phyloP scores from a whole-genome alignment of 768 basidiomycete genomes.

The Suillus ampliporus region DNA sequence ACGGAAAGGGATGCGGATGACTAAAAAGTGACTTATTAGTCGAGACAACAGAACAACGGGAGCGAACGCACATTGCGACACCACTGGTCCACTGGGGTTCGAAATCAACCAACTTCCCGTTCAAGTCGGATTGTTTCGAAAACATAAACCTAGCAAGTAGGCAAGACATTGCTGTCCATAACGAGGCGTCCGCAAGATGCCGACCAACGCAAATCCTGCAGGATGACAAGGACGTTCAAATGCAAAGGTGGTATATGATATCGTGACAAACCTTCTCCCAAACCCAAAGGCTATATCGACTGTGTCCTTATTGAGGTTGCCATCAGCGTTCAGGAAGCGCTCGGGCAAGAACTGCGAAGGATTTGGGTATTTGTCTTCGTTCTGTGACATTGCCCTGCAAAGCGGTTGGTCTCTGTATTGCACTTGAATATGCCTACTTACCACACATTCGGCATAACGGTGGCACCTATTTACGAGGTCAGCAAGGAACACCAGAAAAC shows the following conservation, averaged over 20 bases:
- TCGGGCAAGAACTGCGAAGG: conserved; percentile 40
- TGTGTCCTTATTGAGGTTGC: conserved; percentile 29
- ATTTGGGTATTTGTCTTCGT: conserved; percentile 37
- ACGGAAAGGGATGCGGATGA: conserved; percentile 23
- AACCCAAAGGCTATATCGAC: conserved; percentile 28
- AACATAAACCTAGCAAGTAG: conserved; percentile 37
- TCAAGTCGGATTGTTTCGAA: conserved; percentile 24
- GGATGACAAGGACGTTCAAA: not conserved
- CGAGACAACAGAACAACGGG: no score
- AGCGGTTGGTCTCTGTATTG: not conserved
- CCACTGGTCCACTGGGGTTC: conserved; percentile 23
- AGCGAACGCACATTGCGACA: conserved; percentile 20
- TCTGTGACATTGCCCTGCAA: conserved; percentile 40
- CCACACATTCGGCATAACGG: conserved; percentile 35
- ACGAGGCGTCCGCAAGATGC: conserved; percentile 30
- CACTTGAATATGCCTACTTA: conserved; percentile 14
- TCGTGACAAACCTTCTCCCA: conserved; percentile 28
- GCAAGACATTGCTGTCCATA: conserved; percentile 34
- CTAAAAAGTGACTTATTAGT: conserved; percentile 16
- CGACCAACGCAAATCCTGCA: conserved; percentile 30
- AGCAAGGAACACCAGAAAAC: conserved; percentile 1
- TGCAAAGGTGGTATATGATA: not conserved
- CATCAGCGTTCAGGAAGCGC: conserved; percentile 31
- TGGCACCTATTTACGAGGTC: conserved; percentile 23
- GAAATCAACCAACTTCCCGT: conserved; percentile 30